Base-by-base conservation (phyloP, 1,284 basidiomycete species). In the Pascua sp. region DNA sequence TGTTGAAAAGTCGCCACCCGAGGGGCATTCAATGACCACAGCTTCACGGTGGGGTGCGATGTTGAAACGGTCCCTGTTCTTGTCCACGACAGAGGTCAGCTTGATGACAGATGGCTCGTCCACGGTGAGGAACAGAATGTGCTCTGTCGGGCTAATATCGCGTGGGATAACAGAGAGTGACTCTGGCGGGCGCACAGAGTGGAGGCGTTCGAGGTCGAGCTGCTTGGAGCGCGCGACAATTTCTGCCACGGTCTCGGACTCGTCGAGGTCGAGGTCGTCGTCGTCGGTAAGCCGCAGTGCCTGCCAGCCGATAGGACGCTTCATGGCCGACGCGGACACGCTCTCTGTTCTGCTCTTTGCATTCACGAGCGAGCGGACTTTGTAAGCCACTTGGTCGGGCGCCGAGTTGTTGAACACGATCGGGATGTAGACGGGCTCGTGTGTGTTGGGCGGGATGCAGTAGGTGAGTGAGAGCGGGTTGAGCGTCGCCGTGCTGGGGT, bases 371-470 rank as follows among this genome's bases (percentile, higher is more conserved):
- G 90, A 85, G 4, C 85, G 85, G 41, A 93, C 75, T 13, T 85
- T 86, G 73, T 94, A 97, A 55, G 82, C 83, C 41, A 97, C 78
- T 56, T 82, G 80, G 12, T 82, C 81, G 1, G 91, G 86, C n/a
- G 82, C 81, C 3, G 93, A 93, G 77, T 96, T 95, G 81, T 96
- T 97, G 72, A 97, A 84, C 36, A 96, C 79, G 38, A 78, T 63
- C 11, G 76, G 75, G 47, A 78, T 68, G 55, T 71, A 71, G 0
- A 77, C 66, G 10, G 72, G 68, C 41, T 72, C 63, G 12, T 54
- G 50, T 9, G 60, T 57, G 46, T 69, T 68, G 1, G 70, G 69
- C 4, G 73, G 70, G 5, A 78, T 65, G 56, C 76, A 78, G 58
- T 74, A 78, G 1, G 72, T 68, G 37, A 77, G 63, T 0, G 70